Percentiles rank a stretch among this genome's conserved stretches.
These are phyloP conservation scores for Candida gigantensis DNA, from an alignment of 1,139 yeast species.

Conservation along the genomic window DNA sequence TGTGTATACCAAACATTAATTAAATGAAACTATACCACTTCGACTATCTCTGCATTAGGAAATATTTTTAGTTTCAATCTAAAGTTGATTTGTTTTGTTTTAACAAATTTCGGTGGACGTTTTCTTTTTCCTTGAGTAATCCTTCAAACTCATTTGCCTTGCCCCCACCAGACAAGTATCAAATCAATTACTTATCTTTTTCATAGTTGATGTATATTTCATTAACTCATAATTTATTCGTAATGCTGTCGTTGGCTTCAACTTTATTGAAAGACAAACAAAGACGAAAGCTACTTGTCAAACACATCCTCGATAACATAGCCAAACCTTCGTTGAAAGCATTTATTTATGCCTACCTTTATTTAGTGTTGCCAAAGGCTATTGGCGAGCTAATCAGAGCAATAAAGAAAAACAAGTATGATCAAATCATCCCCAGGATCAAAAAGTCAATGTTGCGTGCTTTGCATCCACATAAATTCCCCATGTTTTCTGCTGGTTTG, in stretches of 20 bases:
- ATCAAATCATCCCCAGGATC: conserved; percentile 18
- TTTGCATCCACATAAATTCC: conserved; percentile 33
- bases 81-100: too few species aligned
- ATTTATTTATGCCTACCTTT: conserved; percentile 35
- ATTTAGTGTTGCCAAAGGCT: conserved; percentile 32
- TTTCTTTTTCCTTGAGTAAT: too few species aligned
- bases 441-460: conserved; percentile 22
- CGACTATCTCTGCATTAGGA: too few species aligned
- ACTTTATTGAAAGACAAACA: neutral
- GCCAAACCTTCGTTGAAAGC: conserved; percentile 32
- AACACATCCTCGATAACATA: conserved; percentile 12
- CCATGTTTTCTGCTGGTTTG: conserved; percentile 31
- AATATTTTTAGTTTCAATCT: too few species aligned
- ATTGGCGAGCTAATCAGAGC: conserved; percentile 21
- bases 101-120: too few species aligned
- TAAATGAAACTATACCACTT: too few species aligned
- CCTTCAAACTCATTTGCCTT: too few species aligned
- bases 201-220: conserved; percentile 3
- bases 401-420: conserved; percentile 20
- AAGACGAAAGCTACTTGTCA: conserved; percentile 1
- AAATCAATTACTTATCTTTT: neutral
- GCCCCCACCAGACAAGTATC: too few species aligned
- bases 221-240: conserved; percentile 5
- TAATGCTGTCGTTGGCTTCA: conserved; percentile 2
- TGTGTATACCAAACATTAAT: neutral